Base-by-base conservation (phyloP, 768 basidiomycete species). In the Astraeus odoratus region DNA sequence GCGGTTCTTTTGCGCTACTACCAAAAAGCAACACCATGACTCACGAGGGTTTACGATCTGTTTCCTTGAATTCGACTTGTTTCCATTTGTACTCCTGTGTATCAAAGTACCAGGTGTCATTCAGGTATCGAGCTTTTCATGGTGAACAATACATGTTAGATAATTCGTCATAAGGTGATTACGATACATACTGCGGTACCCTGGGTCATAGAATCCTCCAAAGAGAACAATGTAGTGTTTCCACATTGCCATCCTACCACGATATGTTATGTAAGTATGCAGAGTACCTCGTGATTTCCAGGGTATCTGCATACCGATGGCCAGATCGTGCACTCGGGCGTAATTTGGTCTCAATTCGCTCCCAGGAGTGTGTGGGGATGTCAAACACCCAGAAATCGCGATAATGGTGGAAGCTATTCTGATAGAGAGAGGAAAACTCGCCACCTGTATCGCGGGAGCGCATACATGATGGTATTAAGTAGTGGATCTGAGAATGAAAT, bases 331-430 rank as follows among this genome's bases (percentile, higher is more conserved):
- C 86, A 30, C 76, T 81, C 0, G 91, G 92, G 20, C 79, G 72
- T 13, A 83, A 61, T 57, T 89, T 92, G 4, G 88, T 91, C 29
- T 94, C 92, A 41, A 93, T 87, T 7, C 88, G 71, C 52, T 94
- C 88, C 92, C 93, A 95, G 0, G 74, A 65, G 49, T 89, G 86
- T 0, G 80, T 82, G 3, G 73, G 56, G 19, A 95, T 77, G 51
- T 90, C 86, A 57, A 94, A 94, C 38, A 75, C 75, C 86, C 93
- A 93, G 57, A 94, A 82, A 57, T 93, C 88, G 36, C 87, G 77
- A 57, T 90, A 94, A 54, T 93, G 89, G 50, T 90, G 86, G 61
- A 93, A 90, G 0, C 77, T 79, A 26, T 79, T 91, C 60, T 93
- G 90, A 51, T 86, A 73, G 5, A 89, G 60, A 1, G 85, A 86